Percentiles rank a stretch among this genome's conserved stretches.
phyloP scores from a whole-genome alignment of 2,329 filamentous ascomycete genomes.

The Moelleriella libera region DNA sequence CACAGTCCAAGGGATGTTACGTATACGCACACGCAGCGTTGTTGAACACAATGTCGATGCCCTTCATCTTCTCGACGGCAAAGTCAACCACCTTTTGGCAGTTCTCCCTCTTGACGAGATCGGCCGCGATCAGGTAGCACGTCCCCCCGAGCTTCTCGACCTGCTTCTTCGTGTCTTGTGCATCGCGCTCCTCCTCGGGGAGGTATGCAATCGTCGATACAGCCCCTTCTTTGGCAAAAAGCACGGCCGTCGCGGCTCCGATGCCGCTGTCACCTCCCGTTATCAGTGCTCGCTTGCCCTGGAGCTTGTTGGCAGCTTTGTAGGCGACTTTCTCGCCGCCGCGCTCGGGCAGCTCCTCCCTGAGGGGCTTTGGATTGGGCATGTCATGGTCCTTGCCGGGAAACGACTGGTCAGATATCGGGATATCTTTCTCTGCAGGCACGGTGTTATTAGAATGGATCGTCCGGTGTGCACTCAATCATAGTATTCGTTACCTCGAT shows the following conservation, averaged over 20 bases:
- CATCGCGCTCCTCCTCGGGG: slow-evolving; percentile 62
- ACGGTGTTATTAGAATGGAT: too few relatives aligned
- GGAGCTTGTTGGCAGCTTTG: slow-evolving; percentile 60
- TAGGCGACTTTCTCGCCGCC: slow-evolving; percentile 47
- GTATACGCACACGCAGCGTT: slow-evolving; percentile 53
- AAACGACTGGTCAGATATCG: slow-evolving; percentile 8
- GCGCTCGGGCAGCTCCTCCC: slow-evolving; percentile 2
- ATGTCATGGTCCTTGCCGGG: slow-evolving; percentile 9
- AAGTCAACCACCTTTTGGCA: slow-evolving; percentile 55
- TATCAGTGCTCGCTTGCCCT: slow-evolving; percentile 63
- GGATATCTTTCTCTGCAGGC: slow-evolving; percentile 14
- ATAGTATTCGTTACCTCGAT: background rate
- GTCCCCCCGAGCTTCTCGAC: slow-evolving; percentile 55
- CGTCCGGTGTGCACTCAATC: background rate
- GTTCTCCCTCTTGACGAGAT: slow-evolving; percentile 50
- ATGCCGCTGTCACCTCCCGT: slow-evolving; percentile 47
- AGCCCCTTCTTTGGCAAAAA: slow-evolving; percentile 72
- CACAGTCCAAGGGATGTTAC: background rate
- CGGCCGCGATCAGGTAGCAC: slow-evolving; percentile 48
- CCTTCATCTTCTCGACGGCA: slow-evolving; percentile 50
- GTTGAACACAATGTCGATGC: slow-evolving; percentile 61
- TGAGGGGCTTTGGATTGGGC: slow-evolving; percentile 6
- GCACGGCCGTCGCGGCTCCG: slow-evolving; percentile 48
- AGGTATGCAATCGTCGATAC: slow-evolving; percentile 61
- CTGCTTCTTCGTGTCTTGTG: slow-evolving; percentile 55